Percentiles rank a stretch among this genome's conserved stretches.
Conservation (phyloP, 768 basidiomycete species). For the Russula olivacea region DNA sequence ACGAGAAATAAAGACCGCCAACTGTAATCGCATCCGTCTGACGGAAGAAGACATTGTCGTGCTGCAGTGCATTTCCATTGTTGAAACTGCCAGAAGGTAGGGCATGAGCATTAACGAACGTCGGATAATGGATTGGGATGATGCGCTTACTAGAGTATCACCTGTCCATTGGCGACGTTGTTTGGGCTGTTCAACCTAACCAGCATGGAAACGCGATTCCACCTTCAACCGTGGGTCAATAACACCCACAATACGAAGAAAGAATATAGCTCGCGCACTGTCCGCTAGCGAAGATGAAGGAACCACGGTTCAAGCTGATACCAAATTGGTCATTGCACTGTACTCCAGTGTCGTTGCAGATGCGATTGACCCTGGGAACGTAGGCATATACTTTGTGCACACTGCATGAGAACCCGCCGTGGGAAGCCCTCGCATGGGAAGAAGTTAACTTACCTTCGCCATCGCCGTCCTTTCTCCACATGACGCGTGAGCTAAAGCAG, state of each 20-base stretch:
- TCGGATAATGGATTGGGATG: background rate
- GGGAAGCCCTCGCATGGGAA: background rate
- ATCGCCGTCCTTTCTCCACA: constrained; percentile 62
- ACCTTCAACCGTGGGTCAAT: constrained; percentile 35
- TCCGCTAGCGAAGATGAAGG: constrained; percentile 56
- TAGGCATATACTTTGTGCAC: constrained; percentile 66
- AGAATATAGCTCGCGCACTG: constrained; percentile 42
- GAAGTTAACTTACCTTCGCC: constrained; percentile 56
- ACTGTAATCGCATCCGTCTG: constrained; percentile 44
- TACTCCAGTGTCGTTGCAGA: constrained; percentile 52
- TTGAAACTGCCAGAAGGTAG: constrained; percentile 48
- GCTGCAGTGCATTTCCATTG: constrained; percentile 53
- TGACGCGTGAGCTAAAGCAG: constrained; percentile 68
- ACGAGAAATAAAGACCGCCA: constrained; percentile 75
- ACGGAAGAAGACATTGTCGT: constrained; percentile 61
- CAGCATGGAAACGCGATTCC: constrained; percentile 67
- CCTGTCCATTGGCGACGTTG: constrained; percentile 65
- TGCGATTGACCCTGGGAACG: constrained; percentile 53
- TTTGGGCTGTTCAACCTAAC: constrained; percentile 72
- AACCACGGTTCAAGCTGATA: constrained; percentile 63
- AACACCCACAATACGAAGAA: background rate
- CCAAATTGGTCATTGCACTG: constrained; percentile 72
- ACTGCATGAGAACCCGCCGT: constrained; percentile 1
- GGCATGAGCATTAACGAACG: background rate
- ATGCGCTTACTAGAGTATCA: constrained; percentile 56